Evolutionary conservation across 139 green algal species (phyloP).

Genomic region (Chlamydomonas applanata): DNA sequence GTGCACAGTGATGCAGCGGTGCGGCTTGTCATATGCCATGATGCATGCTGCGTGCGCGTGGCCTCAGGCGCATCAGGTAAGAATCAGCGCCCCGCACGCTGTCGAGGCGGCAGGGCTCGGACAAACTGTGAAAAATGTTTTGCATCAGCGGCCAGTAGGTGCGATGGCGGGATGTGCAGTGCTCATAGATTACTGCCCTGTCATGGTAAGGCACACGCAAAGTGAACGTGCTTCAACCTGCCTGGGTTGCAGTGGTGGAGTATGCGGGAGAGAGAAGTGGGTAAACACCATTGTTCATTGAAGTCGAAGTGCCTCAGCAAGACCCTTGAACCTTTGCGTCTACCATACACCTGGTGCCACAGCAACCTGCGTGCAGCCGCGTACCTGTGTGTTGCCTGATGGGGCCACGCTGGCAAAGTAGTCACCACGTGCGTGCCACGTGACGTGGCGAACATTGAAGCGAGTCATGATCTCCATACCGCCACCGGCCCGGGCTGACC

Average conservation of each 20-base stretch:
- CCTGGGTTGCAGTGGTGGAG: too few relatives aligned
- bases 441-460: constrained; percentile 55
- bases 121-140: constrained; percentile 35
- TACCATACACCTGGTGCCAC: not conserved
- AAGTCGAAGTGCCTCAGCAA: too few relatives aligned
- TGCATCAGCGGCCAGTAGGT: constrained; percentile 9
- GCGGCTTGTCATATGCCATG: too few relatives aligned
- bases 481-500: constrained; percentile 9
- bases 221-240: too few relatives aligned
- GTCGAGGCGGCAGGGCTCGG: constrained; percentile 6
- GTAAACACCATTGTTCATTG: too few relatives aligned
- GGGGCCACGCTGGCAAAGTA: constrained; percentile 87
- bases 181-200: too few relatives aligned
- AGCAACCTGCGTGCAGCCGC: not conserved
- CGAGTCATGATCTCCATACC: constrained; percentile 28
- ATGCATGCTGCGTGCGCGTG: not conserved
- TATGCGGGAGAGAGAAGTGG: too few relatives aligned
- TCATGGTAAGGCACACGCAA: too few relatives aligned
- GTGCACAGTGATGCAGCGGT: too few relatives aligned
- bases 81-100: constrained; percentile 4
- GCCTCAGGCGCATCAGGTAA: constrained; percentile 14
- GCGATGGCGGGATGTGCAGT: not conserved
- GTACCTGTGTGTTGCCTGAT: constrained; percentile 72
- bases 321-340: too few relatives aligned
- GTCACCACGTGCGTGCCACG: constrained; percentile 90